Evolutionary conservation across 1,284 basidiomycete genomes (phyloP), one percentile per base, ranked within the genome.

Genomic region (Ganoderma lucidum): DNA sequence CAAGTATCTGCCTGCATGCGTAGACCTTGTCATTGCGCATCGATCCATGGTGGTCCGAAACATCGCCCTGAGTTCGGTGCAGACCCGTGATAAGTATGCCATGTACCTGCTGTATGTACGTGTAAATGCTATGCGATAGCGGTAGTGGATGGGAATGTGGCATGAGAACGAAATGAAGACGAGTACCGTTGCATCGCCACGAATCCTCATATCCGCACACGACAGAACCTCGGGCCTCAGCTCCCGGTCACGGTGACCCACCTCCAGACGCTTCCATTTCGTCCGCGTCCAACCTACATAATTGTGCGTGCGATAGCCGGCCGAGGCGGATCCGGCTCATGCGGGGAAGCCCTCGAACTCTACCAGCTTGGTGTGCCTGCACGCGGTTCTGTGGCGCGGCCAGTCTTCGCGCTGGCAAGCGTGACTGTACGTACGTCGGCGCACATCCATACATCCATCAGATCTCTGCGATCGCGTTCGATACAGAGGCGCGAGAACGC

Each of bases 381-480:
- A 75, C 6, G 71, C 66, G 37, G 44, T n/a, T 44, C 73, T 74
- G 67, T 75, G 74, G 15, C 70, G 63, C 12, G 51, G 56, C 74
- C 72, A 75, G 48, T 74, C 74, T 32, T 63, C 70, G n/a, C 66
- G 70, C 66, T 73, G 73, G 62, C 71, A 75, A 23, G 58, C 23
- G 2, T 53, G 39, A 62, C 73, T 74, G n/a, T 15, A 5, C 4
- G 30, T 4, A 12, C 23, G 48, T 30, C 12, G 12, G 23, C 48
- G 23, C 12, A 12, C 48, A 53, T 23, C 8, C n/a, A 23, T 32
- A 53, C 15, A 14, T 53, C 35, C 48, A 32, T 39, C 45, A 44
- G 28, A 44, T 17, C 2, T 6, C n/a, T 28, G 51, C 51, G n/a
- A 41, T 15, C 6, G 41, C 17, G 17, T 2, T 56, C 30, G 28